Evolutionary conservation across 2,329 filamentous ascomycete species (phyloP).

Genomic region (Zarea fungicola): DNA sequence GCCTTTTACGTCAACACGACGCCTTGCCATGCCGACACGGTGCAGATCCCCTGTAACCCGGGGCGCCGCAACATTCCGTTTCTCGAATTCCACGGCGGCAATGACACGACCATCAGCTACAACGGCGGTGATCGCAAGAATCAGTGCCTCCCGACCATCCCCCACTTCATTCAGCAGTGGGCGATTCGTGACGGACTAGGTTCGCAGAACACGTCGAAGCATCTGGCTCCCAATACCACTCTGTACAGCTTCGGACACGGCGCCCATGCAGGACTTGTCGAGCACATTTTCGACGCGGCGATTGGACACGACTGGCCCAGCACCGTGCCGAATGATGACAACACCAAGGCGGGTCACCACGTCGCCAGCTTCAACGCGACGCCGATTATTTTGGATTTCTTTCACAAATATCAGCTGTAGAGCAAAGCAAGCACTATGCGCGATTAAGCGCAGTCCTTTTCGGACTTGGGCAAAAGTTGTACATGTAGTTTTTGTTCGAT

Average conservation of each 20-base stretch:
- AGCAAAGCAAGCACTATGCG: too few species aligned
- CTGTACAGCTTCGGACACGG: conserved; percentile 26
- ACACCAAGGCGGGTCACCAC: conserved; percentile 24
- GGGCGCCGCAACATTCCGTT: conserved; percentile 34
- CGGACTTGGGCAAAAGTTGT: too few species aligned
- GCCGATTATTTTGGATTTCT: conserved; percentile 36
- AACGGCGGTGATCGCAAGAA: conserved; percentile 35
- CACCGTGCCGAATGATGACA: conserved; percentile 30
- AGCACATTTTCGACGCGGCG: conserved; percentile 28
- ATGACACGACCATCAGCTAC: conserved; percentile 41
- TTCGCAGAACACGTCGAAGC: conserved; percentile 12
- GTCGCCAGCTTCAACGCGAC: conserved; percentile 30
- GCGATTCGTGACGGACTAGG: conserved; percentile 25
- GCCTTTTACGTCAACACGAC: conserved; percentile 32
- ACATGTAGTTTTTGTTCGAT: too few species aligned
- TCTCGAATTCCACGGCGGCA: conserved; percentile 44
- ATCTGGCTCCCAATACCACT: conserved; percentile 18
- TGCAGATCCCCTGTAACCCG: conserved; percentile 33
- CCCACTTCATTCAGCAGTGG: conserved; percentile 33
- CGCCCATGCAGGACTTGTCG: conserved; percentile 16
- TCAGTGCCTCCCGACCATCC: conserved; percentile 38
- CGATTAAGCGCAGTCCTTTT: too few species aligned
- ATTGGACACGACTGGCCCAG: conserved; percentile 35
- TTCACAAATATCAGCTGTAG: conserved; percentile 17
- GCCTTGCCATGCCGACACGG: conserved; percentile 28